Evolutionary conservation across 805 yeast species (phyloP).

Genomic region (Maudiozyma serrabonitensis): DNA sequence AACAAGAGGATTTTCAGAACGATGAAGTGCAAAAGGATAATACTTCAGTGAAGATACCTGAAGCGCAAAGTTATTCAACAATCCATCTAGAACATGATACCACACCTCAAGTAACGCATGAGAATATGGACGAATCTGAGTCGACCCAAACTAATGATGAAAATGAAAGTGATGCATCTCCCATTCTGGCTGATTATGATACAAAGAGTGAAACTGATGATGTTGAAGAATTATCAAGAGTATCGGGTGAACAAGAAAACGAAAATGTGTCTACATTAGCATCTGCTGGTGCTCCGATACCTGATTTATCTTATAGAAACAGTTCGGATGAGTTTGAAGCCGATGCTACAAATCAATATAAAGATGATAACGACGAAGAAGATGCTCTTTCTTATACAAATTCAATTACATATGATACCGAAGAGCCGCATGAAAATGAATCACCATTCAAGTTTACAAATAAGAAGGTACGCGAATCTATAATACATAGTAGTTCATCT

Average conservation of each 20-base stretch:
- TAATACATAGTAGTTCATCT: constrained; percentile 12
- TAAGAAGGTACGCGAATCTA: constrained; percentile 10
- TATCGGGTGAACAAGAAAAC: no score
- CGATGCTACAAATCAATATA: background rate
- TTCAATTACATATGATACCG: constrained; percentile 7
- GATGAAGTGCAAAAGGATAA: no score
- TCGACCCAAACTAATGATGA: background rate
- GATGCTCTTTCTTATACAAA: constrained; percentile 7
- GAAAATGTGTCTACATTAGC: no score
- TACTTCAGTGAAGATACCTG: no score
- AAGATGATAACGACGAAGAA: constrained; percentile 1
- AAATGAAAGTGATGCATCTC: background rate
- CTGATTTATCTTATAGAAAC: background rate
- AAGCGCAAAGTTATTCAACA: background rate
- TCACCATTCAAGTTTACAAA: constrained; percentile 8
- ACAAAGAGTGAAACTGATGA: no score
- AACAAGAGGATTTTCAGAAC: no score
- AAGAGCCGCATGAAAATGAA: constrained; percentile 3
- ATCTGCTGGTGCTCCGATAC: background rate
- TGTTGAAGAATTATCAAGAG: no score
- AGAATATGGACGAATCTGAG: background rate
- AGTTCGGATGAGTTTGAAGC: background rate
- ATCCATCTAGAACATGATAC: background rate
- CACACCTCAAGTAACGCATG: no score
- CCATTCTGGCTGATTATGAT: no score